Percentiles rank a stretch among this genome's conserved stretches.
Evolutionary conservation across 2,329 filamentous ascomycete genomes (phyloP).

Genomic region (Trichoderma sp.): DNA sequence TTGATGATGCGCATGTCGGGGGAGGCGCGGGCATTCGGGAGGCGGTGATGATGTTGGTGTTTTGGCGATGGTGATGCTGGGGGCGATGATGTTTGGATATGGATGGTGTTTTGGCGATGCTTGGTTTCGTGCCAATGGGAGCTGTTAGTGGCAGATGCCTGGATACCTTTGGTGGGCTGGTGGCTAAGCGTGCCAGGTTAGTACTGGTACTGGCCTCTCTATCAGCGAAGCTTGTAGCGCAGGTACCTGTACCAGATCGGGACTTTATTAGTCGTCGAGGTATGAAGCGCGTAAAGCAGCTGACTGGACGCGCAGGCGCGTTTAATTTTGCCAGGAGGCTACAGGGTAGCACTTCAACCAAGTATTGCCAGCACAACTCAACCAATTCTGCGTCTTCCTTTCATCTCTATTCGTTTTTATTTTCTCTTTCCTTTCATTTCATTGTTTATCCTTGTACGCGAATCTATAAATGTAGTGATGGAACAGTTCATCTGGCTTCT

Average conservation of each 20-base stretch:
- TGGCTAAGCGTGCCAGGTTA: neutral
- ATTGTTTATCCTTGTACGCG: too few relatives aligned
- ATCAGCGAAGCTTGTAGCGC: neutral
- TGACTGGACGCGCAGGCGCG: neutral
- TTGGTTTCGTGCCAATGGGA: neutral
- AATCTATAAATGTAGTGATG: too few relatives aligned
- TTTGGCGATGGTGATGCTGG: neutral
- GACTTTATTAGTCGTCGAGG: neutral
- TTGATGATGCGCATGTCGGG: slow-evolving; percentile 80
- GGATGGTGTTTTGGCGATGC: neutral
- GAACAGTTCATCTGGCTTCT: neutral
- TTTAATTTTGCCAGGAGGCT: neutral
- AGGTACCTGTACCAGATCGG: neutral
- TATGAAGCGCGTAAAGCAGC: neutral
- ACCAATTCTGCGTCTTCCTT: neutral
- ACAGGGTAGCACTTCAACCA: neutral
- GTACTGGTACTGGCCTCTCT: neutral
- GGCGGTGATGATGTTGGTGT: neutral
- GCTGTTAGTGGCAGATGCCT: neutral
- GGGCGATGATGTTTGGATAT: neutral
- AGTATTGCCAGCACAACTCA: too few relatives aligned
- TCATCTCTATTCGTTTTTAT: neutral
- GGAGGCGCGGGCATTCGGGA: slow-evolving; percentile 22
- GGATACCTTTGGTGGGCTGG: neutral
- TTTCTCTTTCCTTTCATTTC: neutral